Base-by-base conservation (phyloP, 495 filamentous ascomycete genomes). In the Ascobolus immersus region DNA sequence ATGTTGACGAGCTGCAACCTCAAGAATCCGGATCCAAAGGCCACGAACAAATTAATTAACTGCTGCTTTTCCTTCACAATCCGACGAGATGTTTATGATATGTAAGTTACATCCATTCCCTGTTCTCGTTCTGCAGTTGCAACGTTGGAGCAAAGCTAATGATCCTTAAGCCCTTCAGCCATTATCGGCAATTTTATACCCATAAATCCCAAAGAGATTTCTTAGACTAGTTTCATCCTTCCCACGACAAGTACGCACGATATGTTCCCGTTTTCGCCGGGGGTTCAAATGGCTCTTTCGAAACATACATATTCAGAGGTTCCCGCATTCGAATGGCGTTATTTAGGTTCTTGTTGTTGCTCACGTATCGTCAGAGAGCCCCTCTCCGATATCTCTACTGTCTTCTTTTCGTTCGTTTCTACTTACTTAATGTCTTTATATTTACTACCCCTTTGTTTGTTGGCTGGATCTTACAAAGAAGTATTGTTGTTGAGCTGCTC, bases 61-160 rank as follows among this genome's bases (percentile, higher is more conserved):
- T 99, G 86, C 52, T 94, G 89, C 48, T 99, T 99, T 49, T 93
- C 86, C 0, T 93, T 99, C 45, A 84, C 82, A 26, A 90, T 99
- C 36, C 65, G 77, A 42, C 69, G 82, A 50, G 86, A 99, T 55
- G 75, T 73, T 37, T 76, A 94, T 52, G 84, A 93, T 50, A 89
- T 99, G 86, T 92, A 60, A 65, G 79, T 66, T 14, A 28, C 40
- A 5, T 20, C 15, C 17, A 18, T 39, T 36, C 2, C 15, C 7
- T 24, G 14, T 36, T 28, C 10, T 13, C 36, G 7, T 8, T 27
- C 3, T 31, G 15, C 27, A 34, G 8, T 31, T 33, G 25, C 32
- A 41, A 31, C n/a, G n/a, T n/a, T n/a, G n/a, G n/a, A n/a, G n/a
- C n/a, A n/a, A n/a, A n/a, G n/a, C n/a, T n/a, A 44, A 21, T 7